Conservation (phyloP, 2,329 filamentous ascomycete genomes). For the Pleochaeta shiraiana region DNA sequence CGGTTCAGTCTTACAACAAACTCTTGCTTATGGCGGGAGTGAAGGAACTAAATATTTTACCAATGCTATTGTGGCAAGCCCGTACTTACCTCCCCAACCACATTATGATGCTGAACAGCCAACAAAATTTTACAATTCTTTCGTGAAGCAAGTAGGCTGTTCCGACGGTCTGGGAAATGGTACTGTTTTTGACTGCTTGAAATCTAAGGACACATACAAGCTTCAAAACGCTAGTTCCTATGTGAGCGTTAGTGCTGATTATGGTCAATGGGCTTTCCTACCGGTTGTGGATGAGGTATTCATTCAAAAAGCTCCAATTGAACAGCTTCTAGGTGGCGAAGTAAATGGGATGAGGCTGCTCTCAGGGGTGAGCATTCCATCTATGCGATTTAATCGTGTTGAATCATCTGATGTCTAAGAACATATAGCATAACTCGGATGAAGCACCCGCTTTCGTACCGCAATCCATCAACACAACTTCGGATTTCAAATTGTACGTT, state of each 20-base stretch:
- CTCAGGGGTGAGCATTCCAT: constrained; percentile 6
- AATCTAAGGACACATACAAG: constrained; percentile 14
- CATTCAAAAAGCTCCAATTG: constrained; percentile 15
- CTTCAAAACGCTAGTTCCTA: constrained; percentile 10
- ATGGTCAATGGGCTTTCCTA: constrained; percentile 18
- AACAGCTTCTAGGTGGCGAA: constrained; percentile 14
- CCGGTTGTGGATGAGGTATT: constrained; percentile 20
- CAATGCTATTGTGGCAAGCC: constrained; percentile 20
- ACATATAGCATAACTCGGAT: constrained; percentile 19
- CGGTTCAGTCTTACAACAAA: constrained; percentile 29
- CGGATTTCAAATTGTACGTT: constrained; percentile 4
- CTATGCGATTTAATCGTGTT: background rate
- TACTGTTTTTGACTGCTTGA: constrained; percentile 5
- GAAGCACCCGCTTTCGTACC: constrained; percentile 21
- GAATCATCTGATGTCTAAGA: background rate
- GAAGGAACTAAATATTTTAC: constrained; percentile 7
- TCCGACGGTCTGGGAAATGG: constrained; percentile 7
- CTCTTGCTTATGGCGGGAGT: constrained; percentile 26
- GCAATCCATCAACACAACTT: constrained; percentile 9
- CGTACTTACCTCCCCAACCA: constrained; percentile 32
- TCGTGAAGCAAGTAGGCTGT: constrained; percentile 23
- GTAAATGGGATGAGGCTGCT: constrained; percentile 16
- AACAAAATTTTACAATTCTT: constrained; percentile 23
- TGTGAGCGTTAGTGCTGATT: constrained; percentile 6
- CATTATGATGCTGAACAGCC: constrained; percentile 24